Evolutionary conservation across 2,329 filamentous ascomycete species (phyloP), one percentile per base, ranked within the genome.

Genomic region (Exophiala aquamarina): DNA sequence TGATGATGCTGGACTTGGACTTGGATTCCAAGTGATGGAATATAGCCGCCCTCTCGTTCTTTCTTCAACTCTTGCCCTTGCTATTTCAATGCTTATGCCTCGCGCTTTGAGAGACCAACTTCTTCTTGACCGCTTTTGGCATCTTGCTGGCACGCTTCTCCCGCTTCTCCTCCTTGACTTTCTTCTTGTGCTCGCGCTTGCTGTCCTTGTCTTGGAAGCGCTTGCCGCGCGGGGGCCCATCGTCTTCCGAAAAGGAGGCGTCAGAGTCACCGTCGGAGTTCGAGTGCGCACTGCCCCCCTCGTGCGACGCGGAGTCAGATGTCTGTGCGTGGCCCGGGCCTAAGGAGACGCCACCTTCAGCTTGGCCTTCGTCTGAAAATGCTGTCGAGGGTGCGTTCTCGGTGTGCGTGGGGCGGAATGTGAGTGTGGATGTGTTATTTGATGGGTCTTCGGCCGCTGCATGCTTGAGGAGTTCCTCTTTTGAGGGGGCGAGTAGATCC

Each of bases 101-200:
- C 46, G 81, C 75, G 13, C 77, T 76, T 54, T 74, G 74, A 46
- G 77, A 78, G 19, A 95, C 81, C 48, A 95, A 70, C 65, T 86
- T 88, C 76, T 96, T 97, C 79, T 98, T 98, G 26, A 95, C 57
- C 65, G 94, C 83, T 72, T 98, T 98, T 0, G 93, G 92, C 71
- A 98, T 95, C 76, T 98, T 98, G 3, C 88, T 87, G 68, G 92
- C 89, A 50, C 93, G 77, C 74, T 94, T 90, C 68, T 96, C 91
- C 28, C 89, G 83, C 73, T 95, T 96, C 62, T 91, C 92, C 62
- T 96, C 92, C 71, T 97, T 98, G 58, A 96, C 86, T 1, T 86
- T 85, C 65, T 82, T 81, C 68, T 98, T 98, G 67, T 96, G 93
- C 56, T 82, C 82, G 57, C 84, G 86, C 68, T 96, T 97, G 49